Percentiles rank a stretch among this genome's conserved stretches.
phyloP scores from a whole-genome alignment of 352 stramenopile genomes.

The Aphanomyces astaci region DNA sequence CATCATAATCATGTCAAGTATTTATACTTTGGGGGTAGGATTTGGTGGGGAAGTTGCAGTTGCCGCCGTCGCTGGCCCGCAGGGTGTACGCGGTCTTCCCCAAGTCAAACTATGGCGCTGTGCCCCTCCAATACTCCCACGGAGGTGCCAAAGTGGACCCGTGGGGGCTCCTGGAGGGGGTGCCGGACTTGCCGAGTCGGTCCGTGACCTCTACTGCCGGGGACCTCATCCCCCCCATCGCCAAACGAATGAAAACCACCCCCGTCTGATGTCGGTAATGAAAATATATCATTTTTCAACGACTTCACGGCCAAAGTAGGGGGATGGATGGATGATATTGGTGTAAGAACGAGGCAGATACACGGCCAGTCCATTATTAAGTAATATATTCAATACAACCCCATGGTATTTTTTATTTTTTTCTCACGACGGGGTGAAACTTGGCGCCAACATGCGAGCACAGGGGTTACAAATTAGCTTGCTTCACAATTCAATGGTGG shows the following conservation, averaged over 20 bases:
- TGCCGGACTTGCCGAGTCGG: slow-evolving; percentile 63
- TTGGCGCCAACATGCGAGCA: too few species aligned
- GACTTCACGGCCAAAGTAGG: too few species aligned
- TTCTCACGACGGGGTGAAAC: too few species aligned
- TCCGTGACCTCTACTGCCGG: slow-evolving; percentile 28
- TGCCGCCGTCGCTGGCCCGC: slow-evolving; percentile 47
- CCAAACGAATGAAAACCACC: slow-evolving; percentile 32
- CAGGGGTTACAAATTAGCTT: too few species aligned
- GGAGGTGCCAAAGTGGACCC: slow-evolving; percentile 62
- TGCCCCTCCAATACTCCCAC: slow-evolving; percentile 21
- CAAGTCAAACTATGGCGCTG: slow-evolving; percentile 33
- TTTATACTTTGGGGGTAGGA: too few species aligned
- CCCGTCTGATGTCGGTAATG: background rate
- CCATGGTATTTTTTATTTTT: too few species aligned
- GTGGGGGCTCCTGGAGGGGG: slow-evolving; percentile 66
- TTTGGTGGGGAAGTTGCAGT: slow-evolving; percentile 51
- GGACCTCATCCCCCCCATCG: slow-evolving; percentile 30
- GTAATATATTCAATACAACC: too few species aligned
- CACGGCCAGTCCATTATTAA: too few species aligned
- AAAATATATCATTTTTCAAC: slow-evolving; percentile 6
- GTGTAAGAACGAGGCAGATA: too few species aligned
- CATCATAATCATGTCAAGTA: too few species aligned
- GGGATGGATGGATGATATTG: too few species aligned
- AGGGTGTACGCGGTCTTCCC: slow-evolving; percentile 69
- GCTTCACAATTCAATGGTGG: too few species aligned